phyloP scores from a whole-genome alignment of 495 filamentous ascomycete species.

The Penicillium egyptiacum region DNA sequence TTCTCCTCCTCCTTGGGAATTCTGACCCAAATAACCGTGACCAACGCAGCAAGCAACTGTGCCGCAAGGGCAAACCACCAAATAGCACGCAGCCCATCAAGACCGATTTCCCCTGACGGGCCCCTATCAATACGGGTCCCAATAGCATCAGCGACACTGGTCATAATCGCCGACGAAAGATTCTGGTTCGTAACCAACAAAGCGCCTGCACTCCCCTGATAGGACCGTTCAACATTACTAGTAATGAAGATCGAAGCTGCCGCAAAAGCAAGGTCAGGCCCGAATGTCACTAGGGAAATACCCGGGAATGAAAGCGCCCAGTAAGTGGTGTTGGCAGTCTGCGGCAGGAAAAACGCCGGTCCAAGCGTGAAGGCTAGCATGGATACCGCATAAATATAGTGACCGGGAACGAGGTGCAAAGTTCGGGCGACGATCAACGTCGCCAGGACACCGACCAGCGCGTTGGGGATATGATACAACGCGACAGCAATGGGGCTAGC shows the following conservation, averaged over 20 bases:
- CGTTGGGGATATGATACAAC: slow-evolving; percentile 45
- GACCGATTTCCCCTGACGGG: slow-evolving; percentile 36
- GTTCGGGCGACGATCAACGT: slow-evolving; percentile 44
- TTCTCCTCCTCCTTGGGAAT: slow-evolving; percentile 53
- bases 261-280: slow-evolving; percentile 34
- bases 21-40: slow-evolving; percentile 43
- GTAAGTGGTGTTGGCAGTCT: slow-evolving; percentile 29
- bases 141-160: slow-evolving; percentile 45
- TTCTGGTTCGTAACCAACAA: slow-evolving; percentile 32
- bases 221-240: slow-evolving; percentile 30
- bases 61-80: slow-evolving; percentile 50
- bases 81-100: slow-evolving; percentile 41
- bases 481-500: slow-evolving; percentile 38
- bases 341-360: slow-evolving; percentile 33
- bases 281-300: slow-evolving; percentile 30
- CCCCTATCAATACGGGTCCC: slow-evolving; percentile 39
- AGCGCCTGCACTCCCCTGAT: slow-evolving; percentile 31
- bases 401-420: slow-evolving; percentile 45
- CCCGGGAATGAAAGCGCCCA: slow-evolving; percentile 35
- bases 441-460: slow-evolving; percentile 41
- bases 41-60: slow-evolving; percentile 36
- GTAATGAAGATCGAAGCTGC: slow-evolving; percentile 37
- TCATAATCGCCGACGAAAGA: slow-evolving; percentile 42
- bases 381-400: slow-evolving; percentile 42
- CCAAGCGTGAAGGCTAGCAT: slow-evolving; percentile 35